Base-by-base conservation (phyloP, 306 rosid genomes). In the Inga laurina region DNA sequence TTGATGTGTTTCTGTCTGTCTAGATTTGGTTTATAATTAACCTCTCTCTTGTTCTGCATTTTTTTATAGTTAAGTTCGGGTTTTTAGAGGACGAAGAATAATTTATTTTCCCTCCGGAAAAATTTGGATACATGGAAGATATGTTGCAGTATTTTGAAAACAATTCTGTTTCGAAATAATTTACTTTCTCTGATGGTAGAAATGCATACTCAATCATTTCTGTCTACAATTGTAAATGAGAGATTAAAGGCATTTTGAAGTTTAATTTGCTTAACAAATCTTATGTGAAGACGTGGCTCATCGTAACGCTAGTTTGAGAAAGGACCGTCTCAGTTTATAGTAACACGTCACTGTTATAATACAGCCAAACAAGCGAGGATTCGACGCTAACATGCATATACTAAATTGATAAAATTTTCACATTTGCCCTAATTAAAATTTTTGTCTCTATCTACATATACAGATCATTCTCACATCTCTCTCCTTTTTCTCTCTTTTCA, bases 261-360 rank as follows among this genome's bases (percentile, higher is more conserved):
- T 39, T 39, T 39, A 39, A 39, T 32, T 79, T 64, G 83, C 59
- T 75, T 84, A 75, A 81, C 71, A 75, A 70, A 19, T 22, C 30
- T 37, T 77, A 65, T 61, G 45, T 43, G 75, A 30, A 72, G 27
- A 84, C 69, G 75, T 78, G 41, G 71, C 57, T 62, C 24, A 78
- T 70, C 74, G 43, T 39, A 39, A 39, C 43, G 9, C 64, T 77
- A 77, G 37, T 32, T 68, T 68, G 82, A 72, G 22, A 83, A 66
- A 24, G 65, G 69, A 87, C 45, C 44, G 80, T 81, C 74, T 16
- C 41, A 64, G 41, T 30, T 61, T 18, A 80, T 80, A 52, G 43
- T 39, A 39, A 39, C 52, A 56, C 27, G 13, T 48, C 19, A 43
- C 39, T 14, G 46, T 76, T 22, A 22, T 3, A 57, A 5, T 37